Evolutionary conservation across 2,329 filamentous ascomycete genomes (phyloP).

Genomic region (Colletotrichum sp.): DNA sequence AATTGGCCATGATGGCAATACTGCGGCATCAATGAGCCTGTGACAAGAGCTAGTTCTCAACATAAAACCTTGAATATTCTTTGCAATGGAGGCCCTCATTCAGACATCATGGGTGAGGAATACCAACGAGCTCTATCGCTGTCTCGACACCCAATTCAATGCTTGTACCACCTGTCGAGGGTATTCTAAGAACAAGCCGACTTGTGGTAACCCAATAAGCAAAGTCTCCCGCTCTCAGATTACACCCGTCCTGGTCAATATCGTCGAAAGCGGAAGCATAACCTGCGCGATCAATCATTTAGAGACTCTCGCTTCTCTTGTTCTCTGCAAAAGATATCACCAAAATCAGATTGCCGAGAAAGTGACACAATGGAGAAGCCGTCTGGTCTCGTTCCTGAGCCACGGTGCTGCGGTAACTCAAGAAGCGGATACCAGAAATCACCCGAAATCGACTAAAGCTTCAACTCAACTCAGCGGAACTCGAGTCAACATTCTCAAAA

Average conservation of each 20-base stretch:
- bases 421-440: not conserved
- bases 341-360: not conserved
- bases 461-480: not conserved
- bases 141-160: not conserved
- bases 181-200: not conserved
- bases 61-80: not conserved
- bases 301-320: not conserved
- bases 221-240: not conserved
- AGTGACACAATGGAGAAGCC: not conserved
- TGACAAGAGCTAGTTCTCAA: not conserved
- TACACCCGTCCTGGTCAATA: not conserved
- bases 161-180: not conserved
- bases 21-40: not conserved
- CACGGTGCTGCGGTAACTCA: fast-evolving
- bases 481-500: not conserved
- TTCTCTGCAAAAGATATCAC: slow-evolving; percentile 1
- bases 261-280: not conserved
- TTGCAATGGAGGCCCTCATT: not conserved
- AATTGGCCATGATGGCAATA: not conserved
- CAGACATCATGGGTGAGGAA: not conserved
- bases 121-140: not conserved
- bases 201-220: not conserved
- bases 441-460: not conserved
- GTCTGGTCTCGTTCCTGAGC: not conserved
- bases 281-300: not conserved